Percentiles rank a stretch among this genome's conserved stretches.
Conservation (phyloP, 805 yeast genomes). For the Candida alai region DNA sequence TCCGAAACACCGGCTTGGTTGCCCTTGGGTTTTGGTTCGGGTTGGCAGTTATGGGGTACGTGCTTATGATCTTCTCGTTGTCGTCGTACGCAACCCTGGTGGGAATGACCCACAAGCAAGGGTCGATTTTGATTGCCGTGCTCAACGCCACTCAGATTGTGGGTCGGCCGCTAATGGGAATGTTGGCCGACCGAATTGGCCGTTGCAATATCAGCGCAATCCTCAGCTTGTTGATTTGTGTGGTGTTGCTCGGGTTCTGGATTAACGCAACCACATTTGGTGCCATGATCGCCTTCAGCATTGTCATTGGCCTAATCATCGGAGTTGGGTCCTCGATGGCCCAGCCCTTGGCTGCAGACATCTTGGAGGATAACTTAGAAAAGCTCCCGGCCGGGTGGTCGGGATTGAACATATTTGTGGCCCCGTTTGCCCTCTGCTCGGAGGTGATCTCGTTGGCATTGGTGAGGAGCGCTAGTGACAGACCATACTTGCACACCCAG, state of each 20-base stretch:
- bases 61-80: constrained; percentile 25
- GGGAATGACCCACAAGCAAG: constrained; percentile 35
- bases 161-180: constrained; percentile 48
- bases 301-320: constrained; percentile 24
- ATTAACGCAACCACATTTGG: constrained; percentile 29
- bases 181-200: constrained; percentile 43
- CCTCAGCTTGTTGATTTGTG: constrained; percentile 19
- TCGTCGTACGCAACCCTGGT: constrained; percentile 30
- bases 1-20: constrained; percentile 18
- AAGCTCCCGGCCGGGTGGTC: constrained; percentile 37
- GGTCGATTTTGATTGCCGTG: constrained; percentile 24
- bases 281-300: constrained; percentile 23
- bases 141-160: constrained; percentile 38
- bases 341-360: constrained; percentile 21
- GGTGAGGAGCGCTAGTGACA: constrained; percentile 12
- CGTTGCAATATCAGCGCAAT: constrained; percentile 32
- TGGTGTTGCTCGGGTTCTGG: constrained; percentile 34
- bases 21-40: constrained; percentile 27
- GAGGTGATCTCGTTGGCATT: constrained; percentile 55
- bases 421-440: constrained; percentile 35
- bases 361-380: constrained; percentile 12
- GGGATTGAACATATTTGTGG: constrained; percentile 27
- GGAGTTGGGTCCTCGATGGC: constrained; percentile 25
- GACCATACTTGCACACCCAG: constrained; percentile 55
- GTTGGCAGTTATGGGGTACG: constrained; percentile 28